A percentile compares a stretch with the other conserved stretches of the same genome.
These are phyloP conservation scores for Golubevia sp. DNA, from an alignment of 1,284 basidiomycete genomes.

Conservation along the genomic window DNA sequence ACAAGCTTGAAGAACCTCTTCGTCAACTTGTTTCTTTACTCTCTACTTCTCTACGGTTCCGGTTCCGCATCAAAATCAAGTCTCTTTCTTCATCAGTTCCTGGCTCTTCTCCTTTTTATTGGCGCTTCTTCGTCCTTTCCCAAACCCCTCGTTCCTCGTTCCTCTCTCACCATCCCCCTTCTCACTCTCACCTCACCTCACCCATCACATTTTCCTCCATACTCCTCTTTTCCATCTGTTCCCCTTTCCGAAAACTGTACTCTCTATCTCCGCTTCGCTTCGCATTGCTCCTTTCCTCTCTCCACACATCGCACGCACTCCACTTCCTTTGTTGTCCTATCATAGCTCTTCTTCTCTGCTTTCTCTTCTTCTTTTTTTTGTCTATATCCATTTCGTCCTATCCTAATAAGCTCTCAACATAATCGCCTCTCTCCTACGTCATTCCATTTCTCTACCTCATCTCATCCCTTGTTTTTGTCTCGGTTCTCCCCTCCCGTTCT, in stretches of 20 bases:
- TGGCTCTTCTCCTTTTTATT: no score
- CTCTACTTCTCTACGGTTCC: no score
- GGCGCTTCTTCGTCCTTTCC: no score
- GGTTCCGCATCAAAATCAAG: no score
- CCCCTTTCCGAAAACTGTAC: background rate
- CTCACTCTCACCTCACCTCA: background rate
- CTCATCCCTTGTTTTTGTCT: no score
- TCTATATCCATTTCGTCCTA: background rate
- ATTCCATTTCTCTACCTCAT: no score
- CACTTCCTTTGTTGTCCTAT: background rate
- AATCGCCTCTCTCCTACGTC: no score
- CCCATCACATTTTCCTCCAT: background rate
- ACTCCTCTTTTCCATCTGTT: background rate
- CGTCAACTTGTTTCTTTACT: no score
- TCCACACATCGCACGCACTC: background rate
- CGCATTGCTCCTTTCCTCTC: background rate
- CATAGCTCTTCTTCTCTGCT: background rate
- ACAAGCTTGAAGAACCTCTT: no score
- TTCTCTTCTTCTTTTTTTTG: background rate
- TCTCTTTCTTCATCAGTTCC: background rate
- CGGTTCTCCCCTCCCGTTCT: no score
- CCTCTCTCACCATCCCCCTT: background rate
- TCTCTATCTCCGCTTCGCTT: background rate
- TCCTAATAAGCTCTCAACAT: no score
- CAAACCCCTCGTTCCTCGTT: background rate